Base-by-base conservation (phyloP, 345 rosid species). In the Cardamine chenopodiifolia region DNA sequence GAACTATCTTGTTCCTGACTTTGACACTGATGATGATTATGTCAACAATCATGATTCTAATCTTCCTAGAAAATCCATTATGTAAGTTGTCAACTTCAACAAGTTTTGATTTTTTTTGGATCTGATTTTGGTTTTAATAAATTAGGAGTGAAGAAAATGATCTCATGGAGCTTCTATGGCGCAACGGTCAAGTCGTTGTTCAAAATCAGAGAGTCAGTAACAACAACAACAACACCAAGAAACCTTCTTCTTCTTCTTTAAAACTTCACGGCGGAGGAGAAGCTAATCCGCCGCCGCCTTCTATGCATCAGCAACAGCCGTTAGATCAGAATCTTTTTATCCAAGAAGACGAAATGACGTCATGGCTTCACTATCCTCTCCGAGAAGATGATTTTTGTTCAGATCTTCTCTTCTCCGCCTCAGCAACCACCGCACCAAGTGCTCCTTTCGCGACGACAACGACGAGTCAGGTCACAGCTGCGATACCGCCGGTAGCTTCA, bases 331-430 rank as follows among this genome's bases (percentile, higher is more conserved):
- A 79, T 60, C 87, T 89, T 18, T 88, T 94, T 66, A 87, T 89
- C 66, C 96, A 91, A 29, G 98, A 94, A 76, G 96, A 88, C 50
- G 98, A 94, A 77, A 89, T 91, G 96, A 72, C 90, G n/a, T 84
- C 95, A 4, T 91, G 98, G 98, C 95, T 89, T 68, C 92, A 87
- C 42, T 82, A 77, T 74, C 97, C 96, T 53, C 86, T 86, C 62
- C 54, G 72, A 25, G 83, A 85, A 6, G 56, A 83, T 35, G 74
- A 82, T 70, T 86, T 88, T 71, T 86, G 82, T 68, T 68, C 83
- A 10, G 92, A 93, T 79, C 83, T 93, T 80, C 83, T 89, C 81
- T 75, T 86, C 78, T 52, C 76, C 12, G 11, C 62, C 10, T 4
- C 56, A 15, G 15, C 61, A 8, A 19, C 56, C 9, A 2, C 62